Evolutionary conservation across 2,329 filamentous ascomycete genomes (phyloP).

Genomic region (Fusarium floridanum): DNA sequence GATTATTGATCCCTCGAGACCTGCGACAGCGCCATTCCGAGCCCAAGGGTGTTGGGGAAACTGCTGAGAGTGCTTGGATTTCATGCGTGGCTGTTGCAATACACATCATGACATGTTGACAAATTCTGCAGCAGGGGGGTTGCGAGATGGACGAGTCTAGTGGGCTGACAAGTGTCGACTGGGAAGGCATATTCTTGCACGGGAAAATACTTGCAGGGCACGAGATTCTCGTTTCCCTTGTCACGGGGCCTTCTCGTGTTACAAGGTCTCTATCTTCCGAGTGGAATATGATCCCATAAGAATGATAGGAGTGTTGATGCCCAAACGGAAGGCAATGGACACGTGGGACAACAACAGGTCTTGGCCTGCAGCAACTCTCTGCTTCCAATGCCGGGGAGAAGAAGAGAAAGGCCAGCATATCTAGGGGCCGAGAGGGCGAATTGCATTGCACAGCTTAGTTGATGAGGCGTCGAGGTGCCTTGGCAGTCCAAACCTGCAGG

Average conservation of each 20-base stretch:
- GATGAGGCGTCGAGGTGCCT: neutral
- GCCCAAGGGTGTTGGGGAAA: neutral
- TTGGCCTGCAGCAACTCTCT: neutral
- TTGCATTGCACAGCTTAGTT: neutral
- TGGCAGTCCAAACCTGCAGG: conserved; percentile 5
- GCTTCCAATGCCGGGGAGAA: neutral
- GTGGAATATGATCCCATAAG: neutral
- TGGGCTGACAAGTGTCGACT: conserved; percentile 1
- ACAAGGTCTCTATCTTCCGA: neutral
- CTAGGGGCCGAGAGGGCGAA: neutral
- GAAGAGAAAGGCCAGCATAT: neutral
- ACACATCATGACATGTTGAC: conserved; percentile 5
- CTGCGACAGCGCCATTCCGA: neutral
- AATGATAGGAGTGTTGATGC: neutral
- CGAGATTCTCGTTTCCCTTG: neutral
- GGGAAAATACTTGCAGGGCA: neutral
- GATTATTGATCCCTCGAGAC: neutral
- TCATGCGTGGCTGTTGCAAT: conserved; percentile 6
- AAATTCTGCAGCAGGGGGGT: conserved; percentile 5
- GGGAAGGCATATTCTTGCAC: neutral
- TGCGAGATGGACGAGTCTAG: neutral
- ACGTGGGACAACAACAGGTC: neutral
- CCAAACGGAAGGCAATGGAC: neutral
- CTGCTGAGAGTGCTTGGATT: neutral
- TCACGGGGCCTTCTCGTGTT: neutral